Evolutionary conservation across 768 basidiomycete genomes (phyloP).

Genomic region (Suillus occidentalis): DNA sequence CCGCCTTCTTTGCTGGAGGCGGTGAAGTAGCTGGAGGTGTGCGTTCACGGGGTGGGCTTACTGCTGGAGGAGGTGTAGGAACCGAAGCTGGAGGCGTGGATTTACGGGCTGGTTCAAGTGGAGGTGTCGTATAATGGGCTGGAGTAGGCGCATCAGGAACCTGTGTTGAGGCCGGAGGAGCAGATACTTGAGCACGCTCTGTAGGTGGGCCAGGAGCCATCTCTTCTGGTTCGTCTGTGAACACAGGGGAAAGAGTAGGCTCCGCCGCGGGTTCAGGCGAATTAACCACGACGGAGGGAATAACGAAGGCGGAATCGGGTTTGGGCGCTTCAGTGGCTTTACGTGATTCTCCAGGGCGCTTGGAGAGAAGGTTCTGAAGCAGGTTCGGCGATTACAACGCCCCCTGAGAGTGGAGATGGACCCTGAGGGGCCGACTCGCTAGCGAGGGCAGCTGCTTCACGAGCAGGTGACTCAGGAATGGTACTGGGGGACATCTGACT

Average conservation of each 20-base stretch:
- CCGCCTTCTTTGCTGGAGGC: conserved; percentile 3
- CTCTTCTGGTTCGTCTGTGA: conserved; percentile 52
- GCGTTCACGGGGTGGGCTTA: neutral
- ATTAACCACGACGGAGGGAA: conserved; percentile 14
- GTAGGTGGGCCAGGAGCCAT: conserved; percentile 10
- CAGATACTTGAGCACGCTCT: neutral
- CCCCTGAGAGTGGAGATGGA: conserved; percentile 45
- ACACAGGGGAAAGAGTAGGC: conserved; percentile 43
- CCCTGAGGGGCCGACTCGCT: conserved; percentile 33
- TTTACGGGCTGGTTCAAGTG: conserved; percentile 20
- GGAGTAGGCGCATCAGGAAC: conserved; percentile 5
- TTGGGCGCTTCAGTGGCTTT: neutral
- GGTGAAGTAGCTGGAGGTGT: conserved; percentile 1
- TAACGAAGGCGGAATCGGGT: conserved; percentile 15
- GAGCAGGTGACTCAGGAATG: conserved; percentile 67
- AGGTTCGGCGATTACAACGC: conserved; percentile 21
- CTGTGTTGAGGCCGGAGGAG: conserved; percentile 5
- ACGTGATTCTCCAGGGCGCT: conserved; percentile 9
- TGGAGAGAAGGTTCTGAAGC: conserved; percentile 13
- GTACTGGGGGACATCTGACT: conserved; percentile 39
- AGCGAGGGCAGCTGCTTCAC: conserved; percentile 48
- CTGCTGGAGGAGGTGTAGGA: conserved; percentile 6
- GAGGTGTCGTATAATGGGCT: conserved; percentile 10
- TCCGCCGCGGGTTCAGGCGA: conserved; percentile 25
- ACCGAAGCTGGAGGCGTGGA: conserved; percentile 19